These are phyloP conservation scores for Kurtzmaniella quercitrusa DNA, from an alignment of 1,139 yeast genomes.

Conservation along the genomic window DNA sequence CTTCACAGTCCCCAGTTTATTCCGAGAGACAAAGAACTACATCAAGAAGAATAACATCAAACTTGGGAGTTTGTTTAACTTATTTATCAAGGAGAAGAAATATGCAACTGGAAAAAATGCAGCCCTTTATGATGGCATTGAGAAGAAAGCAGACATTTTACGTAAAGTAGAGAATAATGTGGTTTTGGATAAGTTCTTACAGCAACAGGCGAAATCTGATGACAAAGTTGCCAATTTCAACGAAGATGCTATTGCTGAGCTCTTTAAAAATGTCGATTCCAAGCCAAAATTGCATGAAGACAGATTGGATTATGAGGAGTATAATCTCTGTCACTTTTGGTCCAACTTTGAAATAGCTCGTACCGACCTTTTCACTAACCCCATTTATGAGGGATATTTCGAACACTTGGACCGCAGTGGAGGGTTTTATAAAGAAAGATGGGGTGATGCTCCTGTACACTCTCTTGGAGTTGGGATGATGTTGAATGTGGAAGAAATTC, in stretches of 20 bases:
- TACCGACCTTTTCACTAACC: constrained; percentile 64
- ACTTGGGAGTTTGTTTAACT: constrained; percentile 55
- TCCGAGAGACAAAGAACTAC: constrained; percentile 64
- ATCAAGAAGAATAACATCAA: constrained; percentile 41
- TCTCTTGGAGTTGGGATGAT: constrained; percentile 77
- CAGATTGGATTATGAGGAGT: constrained; percentile 60
- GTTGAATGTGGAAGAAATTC: constrained; percentile 62
- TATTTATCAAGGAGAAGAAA: constrained; percentile 40
- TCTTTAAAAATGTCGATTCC: constrained; percentile 21
- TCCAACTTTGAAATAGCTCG: constrained; percentile 89
- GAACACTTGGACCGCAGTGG: constrained; percentile 62
- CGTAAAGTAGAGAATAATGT: constrained; percentile 25
- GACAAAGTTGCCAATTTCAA: constrained; percentile 24
- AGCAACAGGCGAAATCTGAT: constrained; percentile 17
- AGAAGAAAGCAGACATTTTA: constrained; percentile 17
- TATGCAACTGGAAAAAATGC: constrained; percentile 19
- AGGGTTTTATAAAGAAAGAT: constrained; percentile 82
- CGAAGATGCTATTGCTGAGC: constrained; percentile 18
- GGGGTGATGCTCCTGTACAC: constrained; percentile 97
- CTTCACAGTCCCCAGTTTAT: constrained; percentile 77
- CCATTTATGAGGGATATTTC: constrained; percentile 61
- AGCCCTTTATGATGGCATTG: constrained; percentile 18
- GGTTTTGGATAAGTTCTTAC: constrained; percentile 21
- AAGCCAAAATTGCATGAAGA: constrained; percentile 44
- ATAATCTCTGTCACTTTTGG: constrained; percentile 88